A percentile compares a stretch with the other conserved stretches of the same genome.
These are phyloP conservation scores for Fusarium penzigii DNA, from an alignment of 2,329 filamentous ascomycete species.

Conservation along the genomic window DNA sequence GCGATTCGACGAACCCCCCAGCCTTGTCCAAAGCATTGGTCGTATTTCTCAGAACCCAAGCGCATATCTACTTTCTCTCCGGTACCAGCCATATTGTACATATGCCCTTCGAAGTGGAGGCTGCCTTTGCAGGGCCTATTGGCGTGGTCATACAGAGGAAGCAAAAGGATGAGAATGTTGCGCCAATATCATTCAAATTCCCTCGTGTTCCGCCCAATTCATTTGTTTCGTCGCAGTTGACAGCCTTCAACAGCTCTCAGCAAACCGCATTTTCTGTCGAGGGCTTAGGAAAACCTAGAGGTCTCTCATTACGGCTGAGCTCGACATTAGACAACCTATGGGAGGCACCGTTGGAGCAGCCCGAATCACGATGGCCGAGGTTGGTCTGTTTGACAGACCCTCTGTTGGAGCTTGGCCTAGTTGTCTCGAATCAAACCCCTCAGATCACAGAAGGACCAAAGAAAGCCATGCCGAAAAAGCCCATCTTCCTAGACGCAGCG, in stretches of 20 bases:
- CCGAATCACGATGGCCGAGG: conserved; percentile 66
- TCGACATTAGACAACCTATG: conserved; percentile 60
- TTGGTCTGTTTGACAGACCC: conserved; percentile 86
- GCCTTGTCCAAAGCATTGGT: conserved; percentile 70
- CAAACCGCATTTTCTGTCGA: conserved; percentile 58
- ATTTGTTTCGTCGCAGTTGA: conserved; percentile 71
- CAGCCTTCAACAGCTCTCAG: conserved; percentile 52
- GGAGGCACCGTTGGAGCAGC: conserved; percentile 53
- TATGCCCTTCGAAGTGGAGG: conserved; percentile 91
- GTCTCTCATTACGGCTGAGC: conserved; percentile 52
- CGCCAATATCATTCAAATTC: conserved; percentile 56
- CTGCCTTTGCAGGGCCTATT: conserved; percentile 76
- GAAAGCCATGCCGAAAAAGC: conserved; percentile 42
- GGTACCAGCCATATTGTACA: conserved; percentile 88
- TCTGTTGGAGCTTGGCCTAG: conserved; percentile 79
- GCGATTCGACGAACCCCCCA: conserved; percentile 18
- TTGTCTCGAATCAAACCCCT: conserved; percentile 63
- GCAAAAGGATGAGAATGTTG: conserved; percentile 52
- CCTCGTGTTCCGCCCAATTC: conserved; percentile 76
- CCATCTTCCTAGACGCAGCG: conserved; percentile 65
- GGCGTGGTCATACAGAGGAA: conserved; percentile 88
- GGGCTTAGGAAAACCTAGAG: conserved; percentile 56
- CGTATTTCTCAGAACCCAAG: conserved; percentile 88
- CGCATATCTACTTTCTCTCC: conserved; percentile 87
- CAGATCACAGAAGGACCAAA: conserved; percentile 27